These are phyloP conservation scores for Umbelopsis isabellina DNA, from an alignment of 192 early-diverging fungal genomes.

Conservation along the genomic window DNA sequence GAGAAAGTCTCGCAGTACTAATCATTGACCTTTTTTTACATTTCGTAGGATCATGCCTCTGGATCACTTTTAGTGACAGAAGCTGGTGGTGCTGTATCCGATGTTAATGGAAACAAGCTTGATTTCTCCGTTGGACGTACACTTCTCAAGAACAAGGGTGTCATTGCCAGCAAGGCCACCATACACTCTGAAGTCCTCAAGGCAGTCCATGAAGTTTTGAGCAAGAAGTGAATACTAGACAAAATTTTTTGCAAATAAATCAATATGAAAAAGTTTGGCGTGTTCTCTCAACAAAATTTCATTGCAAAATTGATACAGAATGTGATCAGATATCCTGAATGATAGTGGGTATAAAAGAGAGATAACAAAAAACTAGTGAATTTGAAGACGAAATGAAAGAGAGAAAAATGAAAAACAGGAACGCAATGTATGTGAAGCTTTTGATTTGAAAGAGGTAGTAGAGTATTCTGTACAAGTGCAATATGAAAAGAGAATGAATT, in stretches of 20 bases:
- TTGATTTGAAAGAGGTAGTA: background rate
- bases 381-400: background rate
- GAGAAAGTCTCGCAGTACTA: background rate
- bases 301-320: background rate
- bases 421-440: background rate
- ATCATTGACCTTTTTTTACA: background rate
- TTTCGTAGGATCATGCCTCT: slow-evolving; percentile 85
- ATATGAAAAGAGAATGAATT: background rate
- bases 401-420: background rate
- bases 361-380: background rate
- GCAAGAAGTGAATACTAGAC: slow-evolving; percentile 7
- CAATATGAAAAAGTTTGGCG: background rate
- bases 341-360: background rate
- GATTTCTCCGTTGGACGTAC: slow-evolving; percentile 91
- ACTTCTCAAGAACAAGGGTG: slow-evolving; percentile 83
- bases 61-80: slow-evolving; percentile 90
- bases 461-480: background rate
- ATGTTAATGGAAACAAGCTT: slow-evolving; percentile 80
- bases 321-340: background rate
- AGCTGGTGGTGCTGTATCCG: slow-evolving; percentile 88
- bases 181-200: slow-evolving; percentile 78
- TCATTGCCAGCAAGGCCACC: slow-evolving; percentile 77
- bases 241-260: background rate
- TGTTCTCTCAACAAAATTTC: slow-evolving; percentile 1
- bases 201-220: slow-evolving; percentile 71